Conservation (phyloP, 192 early-diverging fungal genomes). For the Coemansia sp. region DNA sequence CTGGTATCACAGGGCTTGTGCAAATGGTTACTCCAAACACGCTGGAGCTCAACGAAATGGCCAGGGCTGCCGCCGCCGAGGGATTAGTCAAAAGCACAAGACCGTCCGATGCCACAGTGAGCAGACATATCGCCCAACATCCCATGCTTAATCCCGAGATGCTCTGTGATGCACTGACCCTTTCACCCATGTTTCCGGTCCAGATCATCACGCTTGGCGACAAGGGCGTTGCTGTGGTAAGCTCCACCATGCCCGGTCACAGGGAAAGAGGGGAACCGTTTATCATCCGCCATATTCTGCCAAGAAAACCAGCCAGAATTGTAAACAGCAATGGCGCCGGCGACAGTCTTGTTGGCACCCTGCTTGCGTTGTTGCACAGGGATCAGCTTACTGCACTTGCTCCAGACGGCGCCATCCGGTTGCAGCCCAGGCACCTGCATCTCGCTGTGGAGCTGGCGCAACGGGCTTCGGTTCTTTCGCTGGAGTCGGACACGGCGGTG, state of each 20-base stretch:
- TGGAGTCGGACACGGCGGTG: constrained; percentile 33
- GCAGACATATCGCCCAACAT: constrained; percentile 11
- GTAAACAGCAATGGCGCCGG: constrained; percentile 47
- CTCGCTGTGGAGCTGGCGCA: constrained; percentile 35
- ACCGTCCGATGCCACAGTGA: constrained; percentile 12
- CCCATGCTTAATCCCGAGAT: constrained; percentile 8
- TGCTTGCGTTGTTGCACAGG: constrained; percentile 54
- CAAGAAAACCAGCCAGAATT: constrained; percentile 15
- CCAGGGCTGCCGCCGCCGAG: constrained; percentile 23
- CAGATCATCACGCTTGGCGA: constrained; percentile 71
- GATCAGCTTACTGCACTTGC: constrained; percentile 3
- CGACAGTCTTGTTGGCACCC: constrained; percentile 67
- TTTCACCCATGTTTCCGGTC: constrained; percentile 56
- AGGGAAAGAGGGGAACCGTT: neutral
- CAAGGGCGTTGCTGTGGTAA: constrained; percentile 58
- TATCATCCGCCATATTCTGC: constrained; percentile 21
- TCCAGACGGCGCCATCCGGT: neutral
- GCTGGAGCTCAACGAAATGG: constrained; percentile 69
- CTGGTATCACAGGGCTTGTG: constrained; percentile 26
- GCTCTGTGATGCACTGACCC: constrained; percentile 31
- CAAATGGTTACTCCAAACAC: constrained; percentile 71
- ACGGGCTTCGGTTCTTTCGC: constrained; percentile 35
- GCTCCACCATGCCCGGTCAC: constrained; percentile 12
- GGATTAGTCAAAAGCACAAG: constrained; percentile 15
- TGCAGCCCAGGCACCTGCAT: constrained; percentile 18